A percentile compares a stretch with the other conserved stretches of the same genome.
Conservation (phyloP, 192 early-diverging fungal species). For the Coemansia sp. region DNA sequence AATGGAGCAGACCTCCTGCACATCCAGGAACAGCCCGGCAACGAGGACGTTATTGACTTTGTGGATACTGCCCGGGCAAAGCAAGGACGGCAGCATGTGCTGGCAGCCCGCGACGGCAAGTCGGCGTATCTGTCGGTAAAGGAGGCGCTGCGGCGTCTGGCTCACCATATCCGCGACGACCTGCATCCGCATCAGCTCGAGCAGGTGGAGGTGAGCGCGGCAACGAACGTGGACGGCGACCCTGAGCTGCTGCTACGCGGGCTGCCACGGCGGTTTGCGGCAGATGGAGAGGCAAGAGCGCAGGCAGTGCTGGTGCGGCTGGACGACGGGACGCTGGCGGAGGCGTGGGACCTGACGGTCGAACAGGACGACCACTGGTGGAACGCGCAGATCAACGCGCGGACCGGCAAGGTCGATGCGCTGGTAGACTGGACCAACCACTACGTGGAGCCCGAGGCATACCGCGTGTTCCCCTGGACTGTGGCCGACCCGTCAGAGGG, state of each 20-base stretch:
- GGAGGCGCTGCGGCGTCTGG: constrained; percentile 65
- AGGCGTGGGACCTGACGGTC: constrained; percentile 64
- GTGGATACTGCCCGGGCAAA: not conserved
- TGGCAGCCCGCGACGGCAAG: constrained; percentile 15
- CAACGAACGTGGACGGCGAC: constrained; percentile 32
- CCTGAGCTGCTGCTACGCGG: constrained; percentile 31
- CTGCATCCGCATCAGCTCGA: constrained; percentile 48
- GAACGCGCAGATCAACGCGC: constrained; percentile 53
- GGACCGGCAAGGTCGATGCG: constrained; percentile 52
- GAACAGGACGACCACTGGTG: constrained; percentile 62
- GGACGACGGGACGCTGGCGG: constrained; percentile 42
- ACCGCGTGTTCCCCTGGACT: constrained; percentile 62
- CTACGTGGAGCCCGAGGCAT: constrained; percentile 50
- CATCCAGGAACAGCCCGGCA: constrained; percentile 16
- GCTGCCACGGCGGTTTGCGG: constrained; percentile 25
- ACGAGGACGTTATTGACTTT: constrained; percentile 23
- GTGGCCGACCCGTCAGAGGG: constrained; percentile 59
- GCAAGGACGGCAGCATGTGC: constrained; percentile 7
- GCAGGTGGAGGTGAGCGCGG: constrained; percentile 18
- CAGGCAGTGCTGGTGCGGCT: constrained; percentile 31
- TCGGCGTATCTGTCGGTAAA: constrained; percentile 53
- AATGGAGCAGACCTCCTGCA: constrained; percentile 24
- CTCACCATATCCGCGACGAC: constrained; percentile 58
- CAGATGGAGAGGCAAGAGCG: constrained; percentile 25
- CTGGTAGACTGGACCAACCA: constrained; percentile 65